Percentiles rank a stretch among this genome's conserved stretches.
Evolutionary conservation across 2,329 filamentous ascomycete genomes (phyloP).

Genomic region (Sarocladium kiliense): DNA sequence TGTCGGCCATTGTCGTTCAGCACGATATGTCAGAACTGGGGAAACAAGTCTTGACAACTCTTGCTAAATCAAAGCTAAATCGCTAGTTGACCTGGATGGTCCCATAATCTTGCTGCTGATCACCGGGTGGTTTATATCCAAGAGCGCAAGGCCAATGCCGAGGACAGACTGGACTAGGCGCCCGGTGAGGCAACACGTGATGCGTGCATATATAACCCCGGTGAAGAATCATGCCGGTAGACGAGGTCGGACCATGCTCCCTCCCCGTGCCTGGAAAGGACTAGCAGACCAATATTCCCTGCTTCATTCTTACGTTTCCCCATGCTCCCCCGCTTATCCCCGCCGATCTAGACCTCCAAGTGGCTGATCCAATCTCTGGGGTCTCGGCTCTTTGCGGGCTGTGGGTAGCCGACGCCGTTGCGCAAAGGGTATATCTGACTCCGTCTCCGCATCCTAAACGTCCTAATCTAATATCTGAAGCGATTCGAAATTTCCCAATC

Average conservation of each 20-base stretch:
- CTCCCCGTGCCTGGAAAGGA: conserved; percentile 1
- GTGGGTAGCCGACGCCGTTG: too few species aligned
- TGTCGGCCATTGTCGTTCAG: background rate
- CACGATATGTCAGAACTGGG: background rate
- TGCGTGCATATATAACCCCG: background rate
- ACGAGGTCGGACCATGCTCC: too few species aligned
- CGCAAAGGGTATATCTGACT: too few species aligned
- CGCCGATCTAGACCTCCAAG: background rate
- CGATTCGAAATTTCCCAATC: too few species aligned
- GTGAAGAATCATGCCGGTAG: too few species aligned
- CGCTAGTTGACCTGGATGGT: background rate
- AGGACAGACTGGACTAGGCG: background rate
- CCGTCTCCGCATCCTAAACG: too few species aligned
- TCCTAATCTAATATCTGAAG: too few species aligned
- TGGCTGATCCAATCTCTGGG: too few species aligned
- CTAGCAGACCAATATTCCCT: background rate
- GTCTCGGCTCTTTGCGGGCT: too few species aligned
- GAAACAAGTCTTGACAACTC: background rate
- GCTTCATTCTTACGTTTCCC: background rate
- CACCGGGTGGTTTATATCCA: background rate
- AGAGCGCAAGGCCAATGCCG: background rate
- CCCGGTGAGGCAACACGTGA: background rate
- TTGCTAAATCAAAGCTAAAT: background rate
- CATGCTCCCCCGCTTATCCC: background rate
- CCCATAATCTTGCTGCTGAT: background rate